A percentile compares a stretch with the other conserved stretches of the same genome.
phyloP scores from a whole-genome alignment of 202 grass and related monocot genomes.

The Schoenoplectus triqueter region DNA sequence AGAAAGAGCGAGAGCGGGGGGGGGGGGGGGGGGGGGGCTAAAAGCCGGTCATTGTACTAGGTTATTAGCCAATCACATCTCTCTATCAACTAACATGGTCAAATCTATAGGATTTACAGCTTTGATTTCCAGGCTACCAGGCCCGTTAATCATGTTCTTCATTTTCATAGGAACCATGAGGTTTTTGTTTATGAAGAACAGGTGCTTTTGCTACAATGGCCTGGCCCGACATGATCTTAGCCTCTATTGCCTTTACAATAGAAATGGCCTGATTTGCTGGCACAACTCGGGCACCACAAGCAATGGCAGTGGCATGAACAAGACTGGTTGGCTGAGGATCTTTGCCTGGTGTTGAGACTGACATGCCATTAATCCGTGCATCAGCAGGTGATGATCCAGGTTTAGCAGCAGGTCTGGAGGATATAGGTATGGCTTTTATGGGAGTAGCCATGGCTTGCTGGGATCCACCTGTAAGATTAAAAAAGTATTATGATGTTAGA shows the following conservation, averaged over 20 bases:
- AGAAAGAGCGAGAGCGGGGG: background rate
- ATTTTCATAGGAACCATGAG: slow-evolving; percentile 42
- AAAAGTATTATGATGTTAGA: background rate
- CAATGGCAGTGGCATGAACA: slow-evolving; percentile 80
- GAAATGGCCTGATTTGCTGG: slow-evolving; percentile 60
- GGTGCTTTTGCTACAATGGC: slow-evolving; percentile 63
- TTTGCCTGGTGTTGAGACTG: slow-evolving; percentile 42
- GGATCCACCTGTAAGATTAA: slow-evolving; percentile 48
- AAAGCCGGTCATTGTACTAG: slow-evolving; percentile 18
- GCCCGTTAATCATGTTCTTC: slow-evolving; percentile 27
- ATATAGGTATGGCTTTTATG: slow-evolving; percentile 78
- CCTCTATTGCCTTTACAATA: slow-evolving; percentile 68
- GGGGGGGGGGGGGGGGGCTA: background rate
- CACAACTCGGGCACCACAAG: slow-evolving; percentile 74
- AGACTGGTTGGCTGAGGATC: slow-evolving; percentile 44
- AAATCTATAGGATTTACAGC: slow-evolving; percentile 31
- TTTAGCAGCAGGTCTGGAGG: slow-evolving; percentile 58
- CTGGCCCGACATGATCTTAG: slow-evolving; percentile 76
- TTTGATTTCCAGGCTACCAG: slow-evolving; percentile 24
- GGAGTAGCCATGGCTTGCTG: slow-evolving; percentile 54
- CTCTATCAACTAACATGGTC: slow-evolving; percentile 35
- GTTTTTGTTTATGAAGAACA: slow-evolving; percentile 30
- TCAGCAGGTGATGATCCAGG: slow-evolving; percentile 41
- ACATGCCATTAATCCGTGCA: slow-evolving; percentile 35
- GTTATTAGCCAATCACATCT: slow-evolving; percentile 6